A percentile compares a stretch with the other conserved stretches of the same genome.
Evolutionary conservation across 768 basidiomycete species (phyloP).

Genomic region (Pleurotus giganteus): DNA sequence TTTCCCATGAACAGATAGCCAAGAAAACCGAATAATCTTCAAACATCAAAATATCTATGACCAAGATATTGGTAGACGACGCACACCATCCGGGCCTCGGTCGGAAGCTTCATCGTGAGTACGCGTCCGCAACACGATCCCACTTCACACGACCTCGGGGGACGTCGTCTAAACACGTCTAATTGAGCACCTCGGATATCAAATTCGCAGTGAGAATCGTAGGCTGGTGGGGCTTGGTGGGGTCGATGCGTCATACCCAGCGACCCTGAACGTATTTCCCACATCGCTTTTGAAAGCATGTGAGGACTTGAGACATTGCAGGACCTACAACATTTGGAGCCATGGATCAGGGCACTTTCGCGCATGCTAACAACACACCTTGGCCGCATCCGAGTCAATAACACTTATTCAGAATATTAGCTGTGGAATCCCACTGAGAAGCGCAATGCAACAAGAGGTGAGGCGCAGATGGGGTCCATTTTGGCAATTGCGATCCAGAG

Average conservation of each 20-base stretch:
- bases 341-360: too few relatives aligned
- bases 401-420: too few relatives aligned
- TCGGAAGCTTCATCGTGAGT: background rate
- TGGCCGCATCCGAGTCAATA: too few relatives aligned
- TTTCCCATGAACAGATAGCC: conserved; percentile 4
- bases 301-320: too few relatives aligned
- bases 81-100: background rate
- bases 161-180: background rate
- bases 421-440: too few relatives aligned
- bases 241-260: background rate
- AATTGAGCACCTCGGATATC: background rate
- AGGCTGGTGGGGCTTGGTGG: background rate
- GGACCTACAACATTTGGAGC: too few relatives aligned
- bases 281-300: too few relatives aligned
- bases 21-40: background rate
- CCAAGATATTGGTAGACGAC: background rate
- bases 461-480: background rate
- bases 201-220: background rate
- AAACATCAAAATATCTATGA: background rate
- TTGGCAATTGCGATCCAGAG: background rate
- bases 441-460: too few relatives aligned
- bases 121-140: background rate
- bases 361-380: too few relatives aligned
- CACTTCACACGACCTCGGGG: background rate
- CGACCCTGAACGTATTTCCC: background rate